Evolutionary conservation across 805 yeast genomes (phyloP), one percentile per base, ranked within the genome.

Genomic region (Teunomyces aglyptinius): DNA sequence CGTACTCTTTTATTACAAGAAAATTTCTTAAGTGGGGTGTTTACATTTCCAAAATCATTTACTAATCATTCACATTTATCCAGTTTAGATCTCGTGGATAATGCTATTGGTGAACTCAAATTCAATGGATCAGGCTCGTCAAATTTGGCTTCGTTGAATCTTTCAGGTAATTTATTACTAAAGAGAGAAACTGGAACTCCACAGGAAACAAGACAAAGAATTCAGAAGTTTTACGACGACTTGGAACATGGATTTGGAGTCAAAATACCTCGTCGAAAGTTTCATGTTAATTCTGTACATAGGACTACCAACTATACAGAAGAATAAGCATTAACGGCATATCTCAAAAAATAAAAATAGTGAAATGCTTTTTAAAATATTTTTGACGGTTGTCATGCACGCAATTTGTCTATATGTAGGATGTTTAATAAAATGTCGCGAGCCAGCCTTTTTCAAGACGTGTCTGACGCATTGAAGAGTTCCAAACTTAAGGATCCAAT

Each of bases 201-300:
- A 13, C 45, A 6, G 19, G 41, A 6, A 39, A 40, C 33, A 18
- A 48, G 29, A 44, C 52, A 32, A 34, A 51, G 51, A 45, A 45
- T 56, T 11, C 54, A 49, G 5, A 51, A 49, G 18, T 66, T 67
- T 38, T 67, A 67, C 49, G 50, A 48, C 8, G 49, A 46, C 2
- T 46, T 67, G 27, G 65, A 60, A 33, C 13, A 31, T 2, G 45
- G 53, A 6, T 52, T 67, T n/a, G 62, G 62, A 1, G 50, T 60
- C 2, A 20, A 36, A 26, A 60, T 57, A 6, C 44, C 44, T 6
- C 50, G 50, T 28, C 46, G 58, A 22, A 63, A 62, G 46, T 59
- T 55, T 39, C 61, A 63, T 48, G 54, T 65, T 6, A 65, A 64
- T 48, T 55, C 27, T 11, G 24, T 38, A 10, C 49, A 47, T 32